Evolutionary conservation across 371 early-diverging fungal genomes (phyloP).

Genomic region (Circinella minor): DNA sequence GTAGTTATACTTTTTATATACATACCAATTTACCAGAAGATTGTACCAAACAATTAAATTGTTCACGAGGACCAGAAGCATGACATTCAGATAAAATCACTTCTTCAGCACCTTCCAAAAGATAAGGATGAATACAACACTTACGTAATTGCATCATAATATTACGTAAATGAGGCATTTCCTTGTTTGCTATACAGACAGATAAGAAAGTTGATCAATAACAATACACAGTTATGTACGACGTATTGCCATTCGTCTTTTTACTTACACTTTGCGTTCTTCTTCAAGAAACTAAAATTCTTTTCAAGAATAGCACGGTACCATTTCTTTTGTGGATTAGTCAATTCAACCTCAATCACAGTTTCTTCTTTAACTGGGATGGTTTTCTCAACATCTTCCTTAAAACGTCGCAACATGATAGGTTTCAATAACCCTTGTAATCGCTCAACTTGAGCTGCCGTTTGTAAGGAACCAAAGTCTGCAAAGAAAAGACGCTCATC

Average conservation of each 20-base stretch:
- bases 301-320: constrained; percentile 93
- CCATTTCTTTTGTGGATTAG: constrained; percentile 84
- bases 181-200: constrained; percentile 40
- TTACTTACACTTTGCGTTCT: constrained; percentile 60
- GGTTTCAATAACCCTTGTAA: constrained; percentile 74
- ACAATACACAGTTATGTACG: no score
- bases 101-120: constrained; percentile 88
- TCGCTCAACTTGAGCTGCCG: constrained; percentile 79
- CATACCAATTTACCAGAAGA: constrained; percentile 85
- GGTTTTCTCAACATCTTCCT: constrained; percentile 87
- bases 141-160: constrained; percentile 85
- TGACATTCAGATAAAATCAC: constrained; percentile 70
- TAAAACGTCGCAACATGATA: constrained; percentile 77
- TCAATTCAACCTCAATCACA: constrained; percentile 87
- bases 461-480: constrained; percentile 77
- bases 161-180: constrained; percentile 68
- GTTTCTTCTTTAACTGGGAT: constrained; percentile 91
- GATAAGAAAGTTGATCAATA: neutral
- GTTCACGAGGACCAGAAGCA: constrained; percentile 63
- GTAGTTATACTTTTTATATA: neutral
- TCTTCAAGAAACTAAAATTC: constrained; percentile 81
- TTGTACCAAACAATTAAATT: constrained; percentile 79
- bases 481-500: constrained; percentile 75
- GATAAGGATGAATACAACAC: constrained; percentile 88
- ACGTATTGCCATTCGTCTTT: neutral